These are phyloP conservation scores for Eucalyptus polybractea DNA, from an alignment of 345 rosid genomes.

Conservation along the genomic window DNA sequence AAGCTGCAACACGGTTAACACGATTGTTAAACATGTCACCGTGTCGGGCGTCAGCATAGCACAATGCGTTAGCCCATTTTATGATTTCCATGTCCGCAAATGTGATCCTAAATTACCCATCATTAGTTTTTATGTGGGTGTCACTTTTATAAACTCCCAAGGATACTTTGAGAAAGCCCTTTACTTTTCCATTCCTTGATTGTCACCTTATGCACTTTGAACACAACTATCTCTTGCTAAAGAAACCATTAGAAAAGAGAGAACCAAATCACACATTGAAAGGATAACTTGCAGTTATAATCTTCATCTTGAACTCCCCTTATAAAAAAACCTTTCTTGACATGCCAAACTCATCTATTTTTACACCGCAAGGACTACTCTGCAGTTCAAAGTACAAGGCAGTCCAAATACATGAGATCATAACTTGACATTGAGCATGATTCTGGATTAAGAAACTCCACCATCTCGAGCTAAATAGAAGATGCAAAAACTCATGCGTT, in stretches of 20 bases:
- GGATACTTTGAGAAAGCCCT: background rate
- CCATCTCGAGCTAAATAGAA: background rate
- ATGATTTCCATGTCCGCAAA: background rate
- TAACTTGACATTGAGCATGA: background rate
- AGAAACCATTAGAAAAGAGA: background rate
- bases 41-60: background rate
- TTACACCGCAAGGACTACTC: background rate
- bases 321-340: background rate
- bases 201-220: background rate
- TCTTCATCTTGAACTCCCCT: background rate
- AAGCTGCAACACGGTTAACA: background rate
- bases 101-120: background rate
- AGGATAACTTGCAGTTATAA: background rate
- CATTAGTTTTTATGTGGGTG: background rate
- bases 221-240: background rate
- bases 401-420: background rate
- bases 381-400: background rate
- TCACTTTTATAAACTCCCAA: background rate
- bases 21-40: background rate
- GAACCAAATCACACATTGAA: background rate
- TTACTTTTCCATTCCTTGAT: background rate
- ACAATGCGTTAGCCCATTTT: background rate
- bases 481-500: conserved; percentile 15
- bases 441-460: background rate
- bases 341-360: background rate